Percentiles rank a stretch among this genome's conserved stretches.
Evolutionary conservation across 1,284 basidiomycete genomes (phyloP).

Genomic region (Puccinia novopanici): DNA sequence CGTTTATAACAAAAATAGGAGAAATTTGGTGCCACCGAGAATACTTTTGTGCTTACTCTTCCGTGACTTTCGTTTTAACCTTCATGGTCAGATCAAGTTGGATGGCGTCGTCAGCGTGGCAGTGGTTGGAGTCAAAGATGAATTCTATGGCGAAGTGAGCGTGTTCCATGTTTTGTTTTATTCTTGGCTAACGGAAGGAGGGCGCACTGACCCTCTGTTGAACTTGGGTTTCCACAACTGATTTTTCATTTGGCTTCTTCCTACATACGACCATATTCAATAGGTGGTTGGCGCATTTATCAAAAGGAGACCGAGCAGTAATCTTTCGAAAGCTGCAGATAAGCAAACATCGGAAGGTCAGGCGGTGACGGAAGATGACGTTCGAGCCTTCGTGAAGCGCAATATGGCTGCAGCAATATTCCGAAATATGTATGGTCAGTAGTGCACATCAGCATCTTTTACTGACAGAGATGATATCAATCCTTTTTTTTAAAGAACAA

Average conservation of each 20-base stretch:
- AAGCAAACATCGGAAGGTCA: not conserved
- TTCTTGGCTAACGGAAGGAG: not conserved
- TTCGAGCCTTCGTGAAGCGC: constrained; percentile 5
- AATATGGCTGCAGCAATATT: constrained; percentile 13
- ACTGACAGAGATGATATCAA: not conserved
- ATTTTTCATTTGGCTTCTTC: no score
- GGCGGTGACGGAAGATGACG: constrained; percentile 4
- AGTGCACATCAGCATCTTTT: not conserved
- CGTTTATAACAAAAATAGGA: no score
- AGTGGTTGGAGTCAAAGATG: constrained; percentile 27
- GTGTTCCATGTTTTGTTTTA: not conserved
- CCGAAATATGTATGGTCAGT: constrained; percentile 34
- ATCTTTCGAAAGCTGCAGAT: not conserved
- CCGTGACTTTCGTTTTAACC: not conserved
- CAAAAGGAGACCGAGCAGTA: not conserved
- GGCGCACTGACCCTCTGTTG: no score
- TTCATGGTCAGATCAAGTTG: constrained; percentile 6
- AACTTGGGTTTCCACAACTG: no score
- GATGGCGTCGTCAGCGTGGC: constrained; percentile 37
- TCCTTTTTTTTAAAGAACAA: not conserved
- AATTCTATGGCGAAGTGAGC: constrained; percentile 39
- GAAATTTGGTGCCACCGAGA: no score
- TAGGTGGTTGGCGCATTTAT: constrained; percentile 26
- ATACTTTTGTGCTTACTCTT: not conserved
- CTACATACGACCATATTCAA: no score